A percentile compares a stretch with the other conserved stretches of the same genome.
Conservation (phyloP, 345 rosid genomes). For the Lepidium africanum region DNA sequence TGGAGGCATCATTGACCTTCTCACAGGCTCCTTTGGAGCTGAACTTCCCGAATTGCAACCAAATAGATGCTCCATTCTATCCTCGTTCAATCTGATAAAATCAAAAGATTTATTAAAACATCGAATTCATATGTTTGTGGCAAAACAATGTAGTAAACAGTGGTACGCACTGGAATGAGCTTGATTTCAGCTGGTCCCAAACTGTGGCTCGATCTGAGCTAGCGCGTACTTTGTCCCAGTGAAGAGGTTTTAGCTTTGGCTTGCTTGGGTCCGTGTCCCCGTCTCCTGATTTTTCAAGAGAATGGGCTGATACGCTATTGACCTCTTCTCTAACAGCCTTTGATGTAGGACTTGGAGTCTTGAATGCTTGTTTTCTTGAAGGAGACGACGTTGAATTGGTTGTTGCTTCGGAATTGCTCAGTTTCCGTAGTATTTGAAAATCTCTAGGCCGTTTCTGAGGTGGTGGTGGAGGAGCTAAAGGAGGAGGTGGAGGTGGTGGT, state of each 20-base stretch:
- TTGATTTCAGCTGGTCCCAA: constrained; percentile 95
- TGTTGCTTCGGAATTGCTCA: constrained; percentile 23
- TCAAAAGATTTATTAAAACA: not conserved
- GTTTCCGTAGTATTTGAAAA: constrained; percentile 1
- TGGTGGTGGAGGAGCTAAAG: constrained; percentile 33
- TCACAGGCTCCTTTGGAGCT: constrained; percentile 52
- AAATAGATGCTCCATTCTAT: constrained; percentile 92
- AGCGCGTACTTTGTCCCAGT: constrained; percentile 99
- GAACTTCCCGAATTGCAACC: constrained; percentile 71
- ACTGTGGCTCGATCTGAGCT: constrained; percentile 96
- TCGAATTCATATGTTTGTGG: not conserved
- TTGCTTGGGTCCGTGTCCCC: constrained; percentile 66
- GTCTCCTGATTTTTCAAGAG: constrained; percentile 47
- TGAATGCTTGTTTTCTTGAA: constrained; percentile 27
- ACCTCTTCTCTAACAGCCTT: constrained; percentile 37
- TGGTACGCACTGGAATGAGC: constrained; percentile 87
- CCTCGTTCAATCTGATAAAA: constrained; percentile 71
- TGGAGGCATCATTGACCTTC: constrained; percentile 63
- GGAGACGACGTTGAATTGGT: constrained; percentile 27
- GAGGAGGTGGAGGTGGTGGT: constrained; percentile 29
- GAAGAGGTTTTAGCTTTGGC: constrained; percentile 86
- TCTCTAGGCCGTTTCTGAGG: constrained; percentile 32
- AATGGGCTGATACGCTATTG: constrained; percentile 15
- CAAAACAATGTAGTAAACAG: not conserved
- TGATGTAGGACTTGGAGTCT: constrained; percentile 42